phyloP scores from a whole-genome alignment of 768 basidiomycete species.

The Thelephora aurantiotincta region DNA sequence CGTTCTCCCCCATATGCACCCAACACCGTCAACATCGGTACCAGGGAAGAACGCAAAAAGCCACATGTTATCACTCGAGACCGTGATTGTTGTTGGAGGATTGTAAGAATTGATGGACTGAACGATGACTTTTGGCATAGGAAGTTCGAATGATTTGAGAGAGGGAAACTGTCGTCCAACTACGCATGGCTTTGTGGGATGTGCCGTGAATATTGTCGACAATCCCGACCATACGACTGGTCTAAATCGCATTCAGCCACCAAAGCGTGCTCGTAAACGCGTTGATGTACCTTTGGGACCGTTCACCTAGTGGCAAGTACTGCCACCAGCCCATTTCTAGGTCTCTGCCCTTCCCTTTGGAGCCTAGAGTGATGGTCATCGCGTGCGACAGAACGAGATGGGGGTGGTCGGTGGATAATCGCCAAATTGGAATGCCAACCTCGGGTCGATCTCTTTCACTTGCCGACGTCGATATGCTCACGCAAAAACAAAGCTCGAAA shows the following conservation, averaged over 20 bases:
- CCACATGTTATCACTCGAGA: slow-evolving; percentile 44
- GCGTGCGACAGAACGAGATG: too few relatives aligned
- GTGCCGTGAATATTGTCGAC: slow-evolving; percentile 56
- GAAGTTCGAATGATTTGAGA: slow-evolving; percentile 46
- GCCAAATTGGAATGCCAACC: slow-evolving; percentile 8
- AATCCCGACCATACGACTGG: slow-evolving; percentile 60
- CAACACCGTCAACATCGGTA: slow-evolving; percentile 37
- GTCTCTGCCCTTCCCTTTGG: slow-evolving; percentile 40
- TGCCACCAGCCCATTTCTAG: slow-evolving; percentile 72
- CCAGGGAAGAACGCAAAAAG: slow-evolving; percentile 68
- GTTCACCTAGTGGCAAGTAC: slow-evolving; percentile 44
- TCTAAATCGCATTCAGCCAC: slow-evolving; percentile 20
- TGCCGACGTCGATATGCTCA: slow-evolving; percentile 17
- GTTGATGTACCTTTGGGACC: slow-evolving; percentile 33
- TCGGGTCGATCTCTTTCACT: slow-evolving; percentile 4
- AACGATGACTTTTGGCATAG: slow-evolving; percentile 36
- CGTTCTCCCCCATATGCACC: slow-evolving; percentile 53
- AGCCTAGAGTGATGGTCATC: too few relatives aligned
- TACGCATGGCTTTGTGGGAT: slow-evolving; percentile 45
- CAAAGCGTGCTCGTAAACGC: not conserved
- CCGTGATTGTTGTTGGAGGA: slow-evolving; percentile 47
- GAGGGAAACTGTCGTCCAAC: slow-evolving; percentile 57
- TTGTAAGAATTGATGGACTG: slow-evolving; percentile 34
- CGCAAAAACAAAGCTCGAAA: slow-evolving; percentile 36
- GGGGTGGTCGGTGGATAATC: slow-evolving; percentile 4